Base-by-base conservation (phyloP, 129 eudicot genomes). In the Flaveria trinervia region DNA sequence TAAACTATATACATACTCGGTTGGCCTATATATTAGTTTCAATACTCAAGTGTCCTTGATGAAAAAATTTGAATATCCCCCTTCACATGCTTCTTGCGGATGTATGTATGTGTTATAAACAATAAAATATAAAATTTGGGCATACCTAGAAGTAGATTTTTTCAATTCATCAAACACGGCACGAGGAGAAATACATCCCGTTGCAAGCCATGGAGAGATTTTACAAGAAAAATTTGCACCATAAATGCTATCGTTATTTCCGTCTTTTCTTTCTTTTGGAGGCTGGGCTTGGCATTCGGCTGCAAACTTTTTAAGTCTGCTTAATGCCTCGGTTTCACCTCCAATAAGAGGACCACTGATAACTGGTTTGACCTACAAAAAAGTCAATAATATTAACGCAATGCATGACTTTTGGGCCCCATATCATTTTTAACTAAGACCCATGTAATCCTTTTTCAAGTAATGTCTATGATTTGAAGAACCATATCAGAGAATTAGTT, bases 141-240 rank as follows among this genome's bases (percentile, higher is more conserved):
- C 50, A 36, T 80, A 91, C 97, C 97, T 89, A 41, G 96, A 89
- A 84, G 89, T 81, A n/a, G 98, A 85, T 61, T 89, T 94, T 82
- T 91, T 91, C 62, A 94, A 76, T 81, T 87, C 98, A 56, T 91
- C 96, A 69, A 91, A 94, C 93, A 94, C 88, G 56, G 83, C 77
- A 7, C 98, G 92, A 15, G 98, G 98, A 77, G 98, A 94, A 74
- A 94, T 86, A 57, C 98, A 91, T 33, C 98, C 97, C 84, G 74
- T 85, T 57, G 97, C 84, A 60, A 94, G 96, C 98, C 98, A 94
- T 20, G 98, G 98, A 12, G 98, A 94, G 74, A 94, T 89, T 86
- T 86, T 94, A 86, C 98, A 94, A 7, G 97, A 94, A 66, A 91
- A 94, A 82, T 91, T 94, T 41, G 97, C 98, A 62, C 98, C 98